Evolutionary conservation across 2,329 filamentous ascomycete species (phyloP), one percentile per base, ranked within the genome.

Genomic region (Didymellaceae sp.): DNA sequence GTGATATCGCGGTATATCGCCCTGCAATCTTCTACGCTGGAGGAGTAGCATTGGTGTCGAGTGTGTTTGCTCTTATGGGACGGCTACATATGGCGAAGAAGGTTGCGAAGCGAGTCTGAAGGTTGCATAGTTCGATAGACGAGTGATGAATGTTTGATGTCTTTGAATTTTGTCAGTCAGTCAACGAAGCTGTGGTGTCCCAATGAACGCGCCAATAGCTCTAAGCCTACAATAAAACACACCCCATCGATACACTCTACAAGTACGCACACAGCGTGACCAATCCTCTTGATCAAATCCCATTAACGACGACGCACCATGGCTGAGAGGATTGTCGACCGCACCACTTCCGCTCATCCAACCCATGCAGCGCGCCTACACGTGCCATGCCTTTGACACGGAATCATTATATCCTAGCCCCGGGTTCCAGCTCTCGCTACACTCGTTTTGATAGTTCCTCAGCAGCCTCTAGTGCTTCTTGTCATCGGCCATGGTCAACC

Each of bases 21-120:
- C 63, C 65, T 14, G 63, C 63, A 3, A 68, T 67, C 11, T 65
- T 67, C 35, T 68, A 67, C 44, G 65, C 66, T 37, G 62, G 63
- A 11, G 62, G 61, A 20, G 49, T 63, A 3, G 45, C 50, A 5
- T 31, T 53, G 20, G 30, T 40, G 6, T 53, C 50, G 22, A 53
- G 50, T 14, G 22, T 47, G 16, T 53, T 47, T 21, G 50, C 44
- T 22, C 24, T 48, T 6, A 21, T 35, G 28, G 44, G 39, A 5
- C 33, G 50, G 5, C 13, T 53, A 18, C 21, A 53, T 4, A 48
- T 53, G 17, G 32, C 50, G 18, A 53, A 39, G 24, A 43, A 53
- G 33, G 14, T 53, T n/a, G 40, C 25, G 3, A 53, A 39, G 18
- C 28, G 50, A 10, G 50, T 47, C 6, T 53, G 30, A 53, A 30